Evolutionary conservation across 2,329 filamentous ascomycete species (phyloP).

Genomic region (Microdochium nivale): DNA sequence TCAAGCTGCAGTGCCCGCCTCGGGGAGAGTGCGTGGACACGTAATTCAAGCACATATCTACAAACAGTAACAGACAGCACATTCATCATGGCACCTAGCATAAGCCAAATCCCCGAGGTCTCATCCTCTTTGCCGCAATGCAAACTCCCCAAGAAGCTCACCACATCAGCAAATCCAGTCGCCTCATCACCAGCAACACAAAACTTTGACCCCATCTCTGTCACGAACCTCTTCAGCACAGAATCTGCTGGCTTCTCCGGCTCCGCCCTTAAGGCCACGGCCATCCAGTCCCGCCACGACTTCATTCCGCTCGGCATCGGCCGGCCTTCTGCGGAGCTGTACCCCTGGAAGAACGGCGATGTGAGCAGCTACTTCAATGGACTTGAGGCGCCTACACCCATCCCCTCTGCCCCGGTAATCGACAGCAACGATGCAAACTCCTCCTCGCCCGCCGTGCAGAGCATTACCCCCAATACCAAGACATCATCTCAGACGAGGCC

Average conservation of each 20-base stretch:
- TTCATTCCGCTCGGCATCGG: neutral
- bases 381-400: neutral
- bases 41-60: neutral
- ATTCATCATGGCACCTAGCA: neutral
- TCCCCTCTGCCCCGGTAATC: neutral
- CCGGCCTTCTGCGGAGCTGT: neutral
- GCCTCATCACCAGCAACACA: too few relatives aligned
- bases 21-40: neutral
- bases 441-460: neutral
- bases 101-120: neutral
- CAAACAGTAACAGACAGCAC: neutral
- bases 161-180: neutral
- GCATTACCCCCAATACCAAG: neutral
- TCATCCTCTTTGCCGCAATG: neutral
- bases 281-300: neutral
- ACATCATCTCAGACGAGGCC: neutral
- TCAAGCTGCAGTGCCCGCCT: neutral
- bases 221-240: neutral
- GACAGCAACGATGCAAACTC: neutral
- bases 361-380: neutral
- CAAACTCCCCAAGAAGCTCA: neutral
- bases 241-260: neutral
- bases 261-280: neutral
- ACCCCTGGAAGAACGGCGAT: neutral
- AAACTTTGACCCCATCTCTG: neutral